Evolutionary conservation across 176 grass and related monocot genomes (phyloP).

Genomic region (Oryza officinalis): DNA sequence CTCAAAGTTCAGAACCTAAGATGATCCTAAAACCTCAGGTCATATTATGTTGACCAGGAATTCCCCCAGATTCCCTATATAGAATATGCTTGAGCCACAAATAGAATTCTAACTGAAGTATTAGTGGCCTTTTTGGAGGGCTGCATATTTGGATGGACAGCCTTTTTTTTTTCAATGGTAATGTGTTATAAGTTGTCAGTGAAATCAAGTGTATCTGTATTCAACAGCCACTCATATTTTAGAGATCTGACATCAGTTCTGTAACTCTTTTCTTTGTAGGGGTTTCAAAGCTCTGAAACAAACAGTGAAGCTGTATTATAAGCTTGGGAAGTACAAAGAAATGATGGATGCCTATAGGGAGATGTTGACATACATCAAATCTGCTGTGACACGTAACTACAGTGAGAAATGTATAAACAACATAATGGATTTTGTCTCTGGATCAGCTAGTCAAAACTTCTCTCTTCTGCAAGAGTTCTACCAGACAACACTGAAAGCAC

Average conservation of each 20-base stretch:
- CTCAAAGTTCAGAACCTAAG: too few relatives aligned
- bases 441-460: conserved; percentile 95
- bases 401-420: conserved; percentile 99
- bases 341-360: conserved; percentile 98
- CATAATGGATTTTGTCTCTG: conserved; percentile 99
- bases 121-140: too few relatives aligned
- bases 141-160: too few relatives aligned
- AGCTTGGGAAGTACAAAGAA: conserved; percentile 86
- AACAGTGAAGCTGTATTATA: conserved; percentile 98
- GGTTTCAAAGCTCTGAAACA: conserved; percentile 98
- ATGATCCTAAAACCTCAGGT: too few relatives aligned
- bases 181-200: too few relatives aligned
- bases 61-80: too few relatives aligned
- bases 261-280: conserved; percentile 48
- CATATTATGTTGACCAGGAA: too few relatives aligned
- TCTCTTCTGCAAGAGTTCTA: conserved; percentile 96
- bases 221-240: not conserved
- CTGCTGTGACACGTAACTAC: conserved; percentile 96
- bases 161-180: too few relatives aligned
- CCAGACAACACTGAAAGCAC: conserved; percentile 88
- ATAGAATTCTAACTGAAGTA: too few relatives aligned
- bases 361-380: conserved; percentile 98
- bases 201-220: not conserved
- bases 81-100: too few relatives aligned
- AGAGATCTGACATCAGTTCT: not conserved